These are phyloP conservation scores for Skeletonema costatum DNA, from an alignment of 108 stramenopile species.

Conservation along the genomic window DNA sequence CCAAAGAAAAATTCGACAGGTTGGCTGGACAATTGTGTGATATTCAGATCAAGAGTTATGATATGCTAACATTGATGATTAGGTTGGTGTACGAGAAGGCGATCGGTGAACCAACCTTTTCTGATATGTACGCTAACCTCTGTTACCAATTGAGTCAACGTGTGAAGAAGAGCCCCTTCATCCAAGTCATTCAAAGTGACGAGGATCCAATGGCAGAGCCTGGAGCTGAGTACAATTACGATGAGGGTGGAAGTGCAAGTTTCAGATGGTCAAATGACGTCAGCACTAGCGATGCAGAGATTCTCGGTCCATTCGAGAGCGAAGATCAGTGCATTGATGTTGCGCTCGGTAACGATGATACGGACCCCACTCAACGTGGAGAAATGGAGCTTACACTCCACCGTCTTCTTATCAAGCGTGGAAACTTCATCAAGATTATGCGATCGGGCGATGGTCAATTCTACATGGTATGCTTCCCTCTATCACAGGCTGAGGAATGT, in stretches of 20 bases:
- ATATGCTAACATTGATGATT: constrained; percentile 83
- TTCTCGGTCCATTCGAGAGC: constrained; percentile 73
- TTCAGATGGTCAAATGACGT: constrained; percentile 88
- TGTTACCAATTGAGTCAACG: constrained; percentile 71
- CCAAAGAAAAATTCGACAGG: constrained; percentile 89
- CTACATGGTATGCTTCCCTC: constrained; percentile 82
- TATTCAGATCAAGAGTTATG: constrained; percentile 75
- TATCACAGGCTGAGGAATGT: constrained; percentile 64
- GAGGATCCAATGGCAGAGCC: constrained; percentile 78
- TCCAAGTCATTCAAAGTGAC: constrained; percentile 83
- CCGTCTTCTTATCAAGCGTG: constrained; percentile 65
- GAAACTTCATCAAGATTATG: constrained; percentile 85
- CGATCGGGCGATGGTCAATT: constrained; percentile 53
- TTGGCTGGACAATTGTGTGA: constrained; percentile 77
- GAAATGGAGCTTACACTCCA: constrained; percentile 79
- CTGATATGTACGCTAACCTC: constrained; percentile 92
- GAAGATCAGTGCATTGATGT: constrained; percentile 63
- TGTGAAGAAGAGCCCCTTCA: constrained; percentile 58
- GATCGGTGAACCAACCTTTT: constrained; percentile 86
- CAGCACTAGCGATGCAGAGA: constrained; percentile 66
- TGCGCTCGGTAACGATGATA: constrained; percentile 52
- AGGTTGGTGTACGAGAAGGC: constrained; percentile 92
- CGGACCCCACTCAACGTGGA: constrained; percentile 59
- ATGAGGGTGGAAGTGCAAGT: constrained; percentile 48
- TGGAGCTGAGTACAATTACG: constrained; percentile 44